Evolutionary conservation across 805 yeast genomes (phyloP), one percentile per base, ranked within the genome.

Genomic region (Zygosaccharomyces rouxii): DNA sequence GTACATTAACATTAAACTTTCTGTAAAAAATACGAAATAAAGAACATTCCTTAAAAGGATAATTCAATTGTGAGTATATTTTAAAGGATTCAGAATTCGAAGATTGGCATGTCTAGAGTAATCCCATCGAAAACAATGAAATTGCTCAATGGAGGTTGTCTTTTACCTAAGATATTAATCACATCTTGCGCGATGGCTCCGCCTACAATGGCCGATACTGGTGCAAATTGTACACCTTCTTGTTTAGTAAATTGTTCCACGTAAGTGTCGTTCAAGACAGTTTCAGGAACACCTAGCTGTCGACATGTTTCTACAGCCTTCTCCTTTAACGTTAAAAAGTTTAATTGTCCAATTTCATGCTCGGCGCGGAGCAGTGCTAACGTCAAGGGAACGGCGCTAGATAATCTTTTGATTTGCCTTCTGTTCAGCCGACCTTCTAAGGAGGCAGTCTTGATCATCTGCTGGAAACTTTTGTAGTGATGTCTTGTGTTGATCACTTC

Each of bases 121-220:
- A 74, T 66, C 9, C 92, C 89, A 69, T 94, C 96, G 33, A 90
- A 73, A 0, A 92, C 69, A 54, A 86, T 73, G 45, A 87, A 73
- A 63, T 94, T 94, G 63, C 89, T 90, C 33, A 90, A 73, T 2
- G 97, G 96, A 37, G 81, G 74, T 57, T 87, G 89, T 55, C 83
- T 80, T 55, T 79, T 78, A 38, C 94, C 84, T 45, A 92, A 67
- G 47, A 76, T 80, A 68, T 94, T 94, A 40, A 94, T 85, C 11
- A 89, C 84, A 63, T 90, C 97, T 67, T 94, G 99, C 2, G 95
- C 86, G 21, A 92, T 67, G 1, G 88, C 76, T 1, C 98, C 99
- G 5, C 98, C 99, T 5, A 92, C 56, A 1, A 94, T 78, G 0
- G 98, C 95, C 4, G 94, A 81, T 0, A 83, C 83, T 1, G 97